phyloP scores from a whole-genome alignment of 768 basidiomycete species.

The Mycena rosella region DNA sequence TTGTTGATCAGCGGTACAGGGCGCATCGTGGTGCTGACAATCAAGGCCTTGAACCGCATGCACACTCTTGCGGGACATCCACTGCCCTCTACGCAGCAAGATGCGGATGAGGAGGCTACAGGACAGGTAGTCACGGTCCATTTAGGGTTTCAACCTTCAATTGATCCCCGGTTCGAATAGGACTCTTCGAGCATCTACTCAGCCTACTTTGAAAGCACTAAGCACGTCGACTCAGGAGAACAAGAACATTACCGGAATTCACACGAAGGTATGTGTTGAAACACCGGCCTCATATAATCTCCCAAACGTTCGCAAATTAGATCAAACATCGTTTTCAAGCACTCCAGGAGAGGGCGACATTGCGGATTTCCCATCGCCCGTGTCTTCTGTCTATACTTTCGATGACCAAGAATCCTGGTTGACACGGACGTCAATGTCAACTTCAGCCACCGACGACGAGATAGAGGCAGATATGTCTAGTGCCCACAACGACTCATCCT shows the following conservation, averaged over 20 bases:
- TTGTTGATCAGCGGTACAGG: not conserved
- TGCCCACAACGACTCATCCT: not conserved
- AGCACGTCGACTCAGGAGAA: no score
- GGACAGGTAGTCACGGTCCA: not conserved
- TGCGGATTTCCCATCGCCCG: not conserved
- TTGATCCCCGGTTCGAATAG: not conserved
- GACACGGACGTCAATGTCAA: not conserved
- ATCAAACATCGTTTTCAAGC: not conserved
- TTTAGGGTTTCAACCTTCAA: not conserved
- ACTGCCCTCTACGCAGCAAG: not conserved
- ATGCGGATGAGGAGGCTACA: not conserved
- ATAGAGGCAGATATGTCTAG: not conserved
- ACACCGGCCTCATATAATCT: no score
- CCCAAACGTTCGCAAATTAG: no score
- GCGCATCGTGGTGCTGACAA: not conserved
- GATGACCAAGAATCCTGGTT: constrained; percentile 13
- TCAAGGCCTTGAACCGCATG: constrained; percentile 9
- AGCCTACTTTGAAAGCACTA: not conserved
- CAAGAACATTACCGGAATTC: no score
- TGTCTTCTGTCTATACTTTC: not conserved
- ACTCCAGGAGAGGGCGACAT: not conserved
- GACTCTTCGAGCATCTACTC: not conserved
- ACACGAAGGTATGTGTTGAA: no score
- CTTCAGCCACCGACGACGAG: not conserved
- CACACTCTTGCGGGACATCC: not conserved